Conservation (phyloP, 176 grass and related monocot species). For the Musa troglodytarum region DNA sequence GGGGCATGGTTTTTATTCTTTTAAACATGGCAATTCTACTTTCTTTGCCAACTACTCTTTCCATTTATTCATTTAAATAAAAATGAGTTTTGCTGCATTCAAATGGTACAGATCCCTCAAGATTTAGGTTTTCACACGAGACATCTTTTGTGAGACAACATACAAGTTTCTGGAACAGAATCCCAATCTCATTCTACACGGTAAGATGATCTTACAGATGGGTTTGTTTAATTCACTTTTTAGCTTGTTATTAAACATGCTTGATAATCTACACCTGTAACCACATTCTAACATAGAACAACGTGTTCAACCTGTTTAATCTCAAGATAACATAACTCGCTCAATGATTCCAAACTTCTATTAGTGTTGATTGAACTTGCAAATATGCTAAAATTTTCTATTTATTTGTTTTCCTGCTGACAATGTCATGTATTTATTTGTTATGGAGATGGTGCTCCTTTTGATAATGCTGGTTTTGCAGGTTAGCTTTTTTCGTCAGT, state of each 20-base stretch:
- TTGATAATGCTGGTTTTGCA: constrained; percentile 27
- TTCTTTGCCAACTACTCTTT: background rate
- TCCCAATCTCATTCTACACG: constrained; percentile 60
- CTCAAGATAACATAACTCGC: no score
- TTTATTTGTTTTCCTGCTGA: background rate
- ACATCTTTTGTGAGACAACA: constrained; percentile 92
- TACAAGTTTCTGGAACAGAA: constrained; percentile 69
- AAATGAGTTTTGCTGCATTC: background rate
- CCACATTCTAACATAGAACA: background rate
- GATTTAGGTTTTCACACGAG: constrained; percentile 90
- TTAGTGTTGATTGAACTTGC: no score
- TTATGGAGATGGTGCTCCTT: constrained; percentile 9
- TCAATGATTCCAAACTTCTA: no score
- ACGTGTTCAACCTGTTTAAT: background rate
- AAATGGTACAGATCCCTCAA: constrained; percentile 54
- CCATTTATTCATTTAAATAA: background rate
- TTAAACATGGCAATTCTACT: background rate
- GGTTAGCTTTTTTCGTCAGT: constrained; percentile 90
- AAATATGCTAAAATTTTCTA: background rate
- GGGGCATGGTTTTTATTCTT: no score
- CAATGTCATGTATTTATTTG: no score
- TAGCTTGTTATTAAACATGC: background rate
- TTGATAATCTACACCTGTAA: background rate
- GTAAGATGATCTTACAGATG: constrained; percentile 37
- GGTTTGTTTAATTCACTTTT: background rate